These are phyloP conservation scores for Piper longum DNA, from an alignment of 164 flowering plant species.

Conservation along the genomic window DNA sequence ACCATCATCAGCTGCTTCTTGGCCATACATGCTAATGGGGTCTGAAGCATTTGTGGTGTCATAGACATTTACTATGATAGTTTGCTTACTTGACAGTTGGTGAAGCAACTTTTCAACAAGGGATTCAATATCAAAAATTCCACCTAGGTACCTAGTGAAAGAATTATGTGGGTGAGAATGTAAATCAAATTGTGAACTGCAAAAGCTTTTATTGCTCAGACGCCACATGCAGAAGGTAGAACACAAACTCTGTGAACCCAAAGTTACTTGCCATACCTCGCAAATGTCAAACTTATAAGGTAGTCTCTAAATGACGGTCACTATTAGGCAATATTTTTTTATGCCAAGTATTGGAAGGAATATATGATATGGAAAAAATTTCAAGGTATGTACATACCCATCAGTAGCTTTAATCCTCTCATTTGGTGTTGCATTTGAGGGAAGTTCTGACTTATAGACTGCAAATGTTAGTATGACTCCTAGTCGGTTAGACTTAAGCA, in stretches of 20 bases:
- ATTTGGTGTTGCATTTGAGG: slow-evolving; percentile 70
- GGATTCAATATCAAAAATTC: slow-evolving; percentile 73
- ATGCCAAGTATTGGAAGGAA: too few relatives aligned
- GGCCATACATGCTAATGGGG: slow-evolving; percentile 87
- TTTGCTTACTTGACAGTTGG: slow-evolving; percentile 91
- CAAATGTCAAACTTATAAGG: too few relatives aligned
- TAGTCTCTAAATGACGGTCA: too few relatives aligned
- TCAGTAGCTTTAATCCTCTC: slow-evolving; percentile 65
- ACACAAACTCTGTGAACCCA: too few relatives aligned
- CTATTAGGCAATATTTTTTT: too few relatives aligned
- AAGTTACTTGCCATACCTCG: too few relatives aligned
- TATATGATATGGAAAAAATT: too few relatives aligned
- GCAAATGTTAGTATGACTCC: slow-evolving; percentile 93
- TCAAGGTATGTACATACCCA: slow-evolving; percentile 38
- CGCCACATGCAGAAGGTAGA: too few relatives aligned
- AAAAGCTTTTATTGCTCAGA: too few relatives aligned
- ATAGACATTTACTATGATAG: slow-evolving; percentile 76
- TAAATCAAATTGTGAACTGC: too few relatives aligned
- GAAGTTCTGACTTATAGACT: slow-evolving; percentile 66
- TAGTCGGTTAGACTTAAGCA: slow-evolving; percentile 73
- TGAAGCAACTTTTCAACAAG: slow-evolving; percentile 90
- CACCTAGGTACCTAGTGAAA: slow-evolving; percentile 74
- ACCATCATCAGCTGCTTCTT: slow-evolving; percentile 27
- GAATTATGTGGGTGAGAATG: too few relatives aligned
- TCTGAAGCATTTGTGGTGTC: slow-evolving; percentile 62